phyloP scores from a whole-genome alignment of 2,329 filamentous ascomycete species.

The Xylariaceae sp. region DNA sequence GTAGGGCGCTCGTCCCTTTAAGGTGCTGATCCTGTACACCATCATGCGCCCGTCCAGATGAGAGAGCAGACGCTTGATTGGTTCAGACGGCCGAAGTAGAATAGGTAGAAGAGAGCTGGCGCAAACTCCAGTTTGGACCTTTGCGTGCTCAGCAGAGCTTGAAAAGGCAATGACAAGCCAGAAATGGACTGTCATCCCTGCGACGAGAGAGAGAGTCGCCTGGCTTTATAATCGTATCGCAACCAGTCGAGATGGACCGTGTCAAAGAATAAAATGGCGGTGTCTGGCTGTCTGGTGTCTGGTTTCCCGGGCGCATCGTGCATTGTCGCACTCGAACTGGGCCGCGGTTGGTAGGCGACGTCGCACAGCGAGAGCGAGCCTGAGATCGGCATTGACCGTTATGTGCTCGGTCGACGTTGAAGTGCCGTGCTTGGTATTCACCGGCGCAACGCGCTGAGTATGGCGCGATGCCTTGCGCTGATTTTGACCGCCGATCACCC shows the following conservation, averaged over 20 bases:
- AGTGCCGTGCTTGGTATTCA: constrained; percentile 6
- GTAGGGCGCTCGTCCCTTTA: constrained; percentile 5
- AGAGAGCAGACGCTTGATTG: neutral
- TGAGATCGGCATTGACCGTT: constrained; percentile 4
- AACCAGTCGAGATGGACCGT: neutral
- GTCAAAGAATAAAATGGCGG: neutral
- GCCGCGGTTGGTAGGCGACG: constrained; percentile 5
- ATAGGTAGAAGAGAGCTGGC: neutral
- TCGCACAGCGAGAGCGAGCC: constrained; percentile 5
- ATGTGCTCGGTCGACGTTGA: constrained; percentile 3
- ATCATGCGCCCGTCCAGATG: constrained; percentile 9
- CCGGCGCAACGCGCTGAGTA: constrained; percentile 8
- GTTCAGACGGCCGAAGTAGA: too few relatives aligned
- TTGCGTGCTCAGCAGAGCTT: neutral
- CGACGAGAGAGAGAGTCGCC: neutral
- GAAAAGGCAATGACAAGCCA: neutral
- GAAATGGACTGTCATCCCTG: neutral
- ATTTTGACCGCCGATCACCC: constrained; percentile 10
- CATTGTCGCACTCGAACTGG: constrained; percentile 7
- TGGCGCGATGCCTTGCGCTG: constrained; percentile 8
- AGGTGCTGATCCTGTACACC: constrained; percentile 1
- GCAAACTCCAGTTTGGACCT: neutral
- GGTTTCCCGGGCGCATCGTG: constrained; percentile 1
- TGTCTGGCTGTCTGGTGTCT: neutral
- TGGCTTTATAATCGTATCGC: neutral